phyloP scores from a whole-genome alignment of 306 rosid genomes.

The barrel medic (Medicago truncatula) region MtrunA17r5.0-ANR NC_053046.1:23714501-23715000 shows the following conservation, averaged over 20 bases:
- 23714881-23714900: slow-evolving; percentile 47
- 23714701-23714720: not conserved
- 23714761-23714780: slow-evolving; percentile 58
- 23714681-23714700: not conserved
- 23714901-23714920: slow-evolving; percentile 68
- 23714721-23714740: not conserved
- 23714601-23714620: not conserved
- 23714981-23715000: too few species aligned
- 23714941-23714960: too few species aligned
- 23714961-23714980: too few species aligned
- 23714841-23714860: not conserved
- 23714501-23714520: too few species aligned
- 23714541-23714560: too few species aligned
- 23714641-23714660: slow-evolving; percentile 62
- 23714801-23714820: slow-evolving; percentile 47
- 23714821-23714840: slow-evolving; percentile 57
- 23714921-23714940: not conserved
- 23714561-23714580: not conserved
- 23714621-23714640: slow-evolving; percentile 67
- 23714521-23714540: too few species aligned
- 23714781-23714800: slow-evolving; percentile 64
- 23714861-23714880: slow-evolving; percentile 11
- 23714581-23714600: not conserved
- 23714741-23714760: slow-evolving; percentile 38
- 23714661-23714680: too few species aligned